These are phyloP conservation scores for Arachis hypogaea DNA, from an alignment of 306 rosid genomes.

Conservation along the genomic window DNA sequence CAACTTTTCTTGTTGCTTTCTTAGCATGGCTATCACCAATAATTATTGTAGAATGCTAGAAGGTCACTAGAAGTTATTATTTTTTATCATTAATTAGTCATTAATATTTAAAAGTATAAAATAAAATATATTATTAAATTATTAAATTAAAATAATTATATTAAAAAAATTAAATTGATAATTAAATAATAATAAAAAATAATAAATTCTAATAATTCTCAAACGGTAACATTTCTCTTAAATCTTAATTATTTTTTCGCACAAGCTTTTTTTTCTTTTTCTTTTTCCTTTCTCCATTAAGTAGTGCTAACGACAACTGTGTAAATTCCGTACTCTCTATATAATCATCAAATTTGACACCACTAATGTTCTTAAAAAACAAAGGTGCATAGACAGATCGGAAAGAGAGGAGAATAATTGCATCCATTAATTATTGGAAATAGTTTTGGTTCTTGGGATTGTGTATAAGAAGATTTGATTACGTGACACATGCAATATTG, in stretches of 20 bases:
- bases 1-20: neutral
- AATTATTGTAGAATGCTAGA: no score
- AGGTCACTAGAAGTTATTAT: no score
- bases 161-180: no score
- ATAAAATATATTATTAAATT: no score
- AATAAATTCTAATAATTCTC: no score
- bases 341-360: neutral
- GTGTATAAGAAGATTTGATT: conserved; percentile 32
- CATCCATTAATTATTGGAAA: conserved; percentile 17
- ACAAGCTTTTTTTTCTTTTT: no score
- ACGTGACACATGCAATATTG: neutral
- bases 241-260: neutral
- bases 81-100: no score
- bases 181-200: no score
- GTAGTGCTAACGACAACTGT: neutral
- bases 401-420: neutral
- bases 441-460: conserved; percentile 12
- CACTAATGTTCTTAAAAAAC: neutral
- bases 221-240: no score
- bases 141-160: no score
- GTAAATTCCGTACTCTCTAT: neutral
- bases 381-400: neutral
- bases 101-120: no score
- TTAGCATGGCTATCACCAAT: neutral
- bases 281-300: neutral